A percentile compares a stretch with the other conserved stretches of the same genome.
Conservation (phyloP, 495 filamentous ascomycete species). For the Zalerion maritima region DNA sequence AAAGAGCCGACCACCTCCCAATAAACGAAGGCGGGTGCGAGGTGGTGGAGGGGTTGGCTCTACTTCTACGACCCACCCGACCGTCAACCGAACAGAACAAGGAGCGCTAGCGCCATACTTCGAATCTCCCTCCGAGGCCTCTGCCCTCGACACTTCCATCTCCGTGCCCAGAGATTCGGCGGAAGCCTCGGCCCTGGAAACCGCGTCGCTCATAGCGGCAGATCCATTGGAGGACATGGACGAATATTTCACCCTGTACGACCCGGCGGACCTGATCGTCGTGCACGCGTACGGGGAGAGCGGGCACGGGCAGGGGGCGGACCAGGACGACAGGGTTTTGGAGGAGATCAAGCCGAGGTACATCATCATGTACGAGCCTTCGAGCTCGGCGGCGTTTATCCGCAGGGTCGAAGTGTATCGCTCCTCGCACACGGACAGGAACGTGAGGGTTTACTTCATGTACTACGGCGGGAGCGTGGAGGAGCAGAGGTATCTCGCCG, state of each 20-base stretch:
- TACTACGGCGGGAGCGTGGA: conserved; percentile 92
- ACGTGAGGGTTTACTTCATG: conserved; percentile 86
- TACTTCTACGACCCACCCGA: conserved; percentile 34
- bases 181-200: conserved; percentile 45
- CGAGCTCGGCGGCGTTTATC: conserved; percentile 93
- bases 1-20: conserved; percentile 49
- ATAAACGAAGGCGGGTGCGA: conserved; percentile 80
- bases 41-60: conserved; percentile 53
- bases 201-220: conserved; percentile 56
- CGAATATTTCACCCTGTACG: conserved; percentile 84
- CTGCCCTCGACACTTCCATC: conserved; percentile 35
- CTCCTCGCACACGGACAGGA: conserved; percentile 77
- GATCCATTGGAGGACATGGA: conserved; percentile 82
- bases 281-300: conserved; percentile 86
- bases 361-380: conserved; percentile 97
- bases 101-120: conserved; percentile 35
- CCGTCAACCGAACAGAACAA: conserved; percentile 29
- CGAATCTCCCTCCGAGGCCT: conserved; percentile 31
- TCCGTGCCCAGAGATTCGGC: conserved; percentile 50
- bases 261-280: conserved; percentile 78
- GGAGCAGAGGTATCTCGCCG: conserved; percentile 85
- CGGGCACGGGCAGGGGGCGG: too few relatives aligned
- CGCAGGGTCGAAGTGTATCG: conserved; percentile 90
- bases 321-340: conserved; percentile 89
- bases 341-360: conserved; percentile 88